Conservation (phyloP, 768 basidiomycete genomes). For the Neoboletus brunneissimus region DNA sequence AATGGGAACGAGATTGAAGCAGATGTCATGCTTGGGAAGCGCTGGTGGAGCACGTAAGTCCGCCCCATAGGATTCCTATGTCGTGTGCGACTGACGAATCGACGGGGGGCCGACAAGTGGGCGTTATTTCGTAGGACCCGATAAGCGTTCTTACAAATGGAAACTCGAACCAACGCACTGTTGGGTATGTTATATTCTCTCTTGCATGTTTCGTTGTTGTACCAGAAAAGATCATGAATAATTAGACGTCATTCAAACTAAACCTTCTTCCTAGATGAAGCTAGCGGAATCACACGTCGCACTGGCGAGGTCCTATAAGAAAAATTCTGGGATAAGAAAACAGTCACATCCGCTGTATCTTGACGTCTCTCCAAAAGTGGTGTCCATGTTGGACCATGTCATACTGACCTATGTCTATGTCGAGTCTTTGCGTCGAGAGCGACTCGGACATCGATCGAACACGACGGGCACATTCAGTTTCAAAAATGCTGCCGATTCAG, state of each 20-base stretch:
- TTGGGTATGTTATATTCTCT: conserved; percentile 17
- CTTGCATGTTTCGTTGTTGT: not conserved
- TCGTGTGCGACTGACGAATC: not conserved
- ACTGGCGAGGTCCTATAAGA: conserved; percentile 24
- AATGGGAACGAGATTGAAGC: conserved; percentile 29
- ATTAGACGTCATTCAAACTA: not conserved
- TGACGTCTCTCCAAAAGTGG: conserved; percentile 18
- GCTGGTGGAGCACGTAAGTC: conserved; percentile 25
- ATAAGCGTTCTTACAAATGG: conserved; percentile 37
- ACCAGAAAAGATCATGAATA: not conserved
- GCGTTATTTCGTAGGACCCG: conserved; percentile 34
- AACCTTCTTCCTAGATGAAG: conserved; percentile 20
- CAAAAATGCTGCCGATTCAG: not conserved
- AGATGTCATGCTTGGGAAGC: conserved; percentile 20
- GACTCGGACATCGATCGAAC: conserved; percentile 13
- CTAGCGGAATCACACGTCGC: conserved; percentile 5
- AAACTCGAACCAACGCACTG: conserved; percentile 27
- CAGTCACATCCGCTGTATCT: conserved; percentile 26
- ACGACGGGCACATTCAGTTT: not conserved
- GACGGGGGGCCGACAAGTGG: conserved; percentile 16
- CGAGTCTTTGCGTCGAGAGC: conserved; percentile 26
- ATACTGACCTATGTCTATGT: conserved; percentile 28
- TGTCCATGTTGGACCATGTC: conserved; percentile 27
- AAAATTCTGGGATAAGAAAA: conserved; percentile 23
- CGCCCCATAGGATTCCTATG: not conserved